phyloP scores from a whole-genome alignment of 2,329 filamentous ascomycete genomes.

The Colletotrichum sp. region DNA sequence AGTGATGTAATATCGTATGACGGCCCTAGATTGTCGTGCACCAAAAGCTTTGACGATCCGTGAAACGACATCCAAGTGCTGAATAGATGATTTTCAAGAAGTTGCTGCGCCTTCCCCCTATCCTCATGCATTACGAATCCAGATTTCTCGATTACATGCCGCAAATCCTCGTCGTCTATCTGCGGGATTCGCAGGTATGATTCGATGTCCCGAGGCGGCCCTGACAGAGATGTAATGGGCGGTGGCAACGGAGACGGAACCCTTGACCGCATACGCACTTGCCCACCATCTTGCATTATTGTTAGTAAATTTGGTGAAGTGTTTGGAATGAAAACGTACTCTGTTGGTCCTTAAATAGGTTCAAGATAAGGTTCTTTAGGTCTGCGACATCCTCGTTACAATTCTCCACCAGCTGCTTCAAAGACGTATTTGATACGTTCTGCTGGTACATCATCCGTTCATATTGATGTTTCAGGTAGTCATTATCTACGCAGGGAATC shows the following conservation, averaged over 20 bases:
- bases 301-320: no score
- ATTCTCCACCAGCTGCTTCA: not conserved
- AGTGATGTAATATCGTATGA: not conserved
- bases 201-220: not conserved
- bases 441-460: not conserved
- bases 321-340: not conserved
- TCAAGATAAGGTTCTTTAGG: no score
- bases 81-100: not conserved
- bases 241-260: not conserved
- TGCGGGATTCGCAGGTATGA: not conserved
- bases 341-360: no score
- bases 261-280: no score
- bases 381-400: not conserved
- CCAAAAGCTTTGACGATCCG: not conserved
- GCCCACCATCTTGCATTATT: no score
- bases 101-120: not conserved
- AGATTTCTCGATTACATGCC: not conserved
- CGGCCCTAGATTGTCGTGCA: not conserved
- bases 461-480: not conserved
- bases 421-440: not conserved
- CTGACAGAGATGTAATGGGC: not conserved
- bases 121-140: not conserved
- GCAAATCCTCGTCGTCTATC: not conserved
- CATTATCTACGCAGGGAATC: not conserved
- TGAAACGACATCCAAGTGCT: not conserved